phyloP scores from a whole-genome alignment of 441 rosid genomes.

The Theobroma grandiflorum region DNA sequence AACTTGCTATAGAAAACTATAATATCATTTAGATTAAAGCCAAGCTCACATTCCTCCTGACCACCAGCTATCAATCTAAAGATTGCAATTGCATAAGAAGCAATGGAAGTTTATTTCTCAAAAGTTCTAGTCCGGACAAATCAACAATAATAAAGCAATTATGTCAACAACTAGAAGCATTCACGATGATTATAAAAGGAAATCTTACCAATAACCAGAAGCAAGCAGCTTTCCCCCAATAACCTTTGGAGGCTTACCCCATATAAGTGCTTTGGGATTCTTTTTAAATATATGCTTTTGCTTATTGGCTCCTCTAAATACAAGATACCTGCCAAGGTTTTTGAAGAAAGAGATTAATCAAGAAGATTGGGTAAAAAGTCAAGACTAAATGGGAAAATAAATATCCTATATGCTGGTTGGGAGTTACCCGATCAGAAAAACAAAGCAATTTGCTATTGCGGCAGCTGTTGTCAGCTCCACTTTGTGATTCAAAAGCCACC shows the following conservation, averaged over 20 bases:
- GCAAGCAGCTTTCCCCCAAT: slow-evolving; percentile 88
- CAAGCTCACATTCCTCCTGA: background rate
- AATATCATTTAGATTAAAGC: background rate
- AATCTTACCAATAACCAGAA: slow-evolving; percentile 88
- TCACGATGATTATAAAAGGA: background rate
- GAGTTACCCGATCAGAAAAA: slow-evolving; percentile 80
- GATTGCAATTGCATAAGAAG: background rate
- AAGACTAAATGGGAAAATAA: slow-evolving; percentile 5
- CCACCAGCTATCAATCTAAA: background rate
- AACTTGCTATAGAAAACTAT: background rate
- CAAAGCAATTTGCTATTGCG: slow-evolving; percentile 61
- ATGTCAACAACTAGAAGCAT: background rate
- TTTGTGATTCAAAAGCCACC: slow-evolving; percentile 90
- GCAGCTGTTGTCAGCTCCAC: slow-evolving; percentile 71
- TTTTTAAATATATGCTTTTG: slow-evolving; percentile 89
- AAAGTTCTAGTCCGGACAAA: background rate
- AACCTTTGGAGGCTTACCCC: slow-evolving; percentile 89
- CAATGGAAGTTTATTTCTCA: background rate
- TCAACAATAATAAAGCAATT: background rate
- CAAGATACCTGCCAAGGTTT: slow-evolving; percentile 64
- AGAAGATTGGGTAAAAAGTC: background rate
- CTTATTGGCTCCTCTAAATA: slow-evolving; percentile 88
- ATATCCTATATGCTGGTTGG: slow-evolving; percentile 10
- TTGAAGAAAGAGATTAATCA: slow-evolving; percentile 17
- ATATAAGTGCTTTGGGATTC: slow-evolving; percentile 77